Conservation (phyloP, 345 rosid genomes). For the Boechera stricta region DNA sequence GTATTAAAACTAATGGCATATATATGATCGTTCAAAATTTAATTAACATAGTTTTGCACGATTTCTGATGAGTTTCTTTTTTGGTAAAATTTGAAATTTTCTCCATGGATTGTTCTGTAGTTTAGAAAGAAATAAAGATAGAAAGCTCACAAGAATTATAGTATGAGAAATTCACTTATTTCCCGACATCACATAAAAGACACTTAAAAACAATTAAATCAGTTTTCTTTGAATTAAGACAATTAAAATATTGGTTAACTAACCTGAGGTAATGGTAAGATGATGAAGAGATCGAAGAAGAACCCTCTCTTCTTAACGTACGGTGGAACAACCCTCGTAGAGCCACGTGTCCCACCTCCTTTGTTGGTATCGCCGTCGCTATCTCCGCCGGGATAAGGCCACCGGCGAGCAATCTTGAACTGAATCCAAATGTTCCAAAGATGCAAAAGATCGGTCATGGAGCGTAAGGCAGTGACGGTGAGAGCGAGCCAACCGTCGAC, state of each 20-base stretch:
- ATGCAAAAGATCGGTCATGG: slow-evolving; percentile 88
- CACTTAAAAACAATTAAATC: neutral
- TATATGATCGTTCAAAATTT: neutral
- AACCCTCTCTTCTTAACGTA: slow-evolving; percentile 72
- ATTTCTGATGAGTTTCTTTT: neutral
- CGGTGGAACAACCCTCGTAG: slow-evolving; percentile 43
- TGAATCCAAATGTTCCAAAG: slow-evolving; percentile 92
- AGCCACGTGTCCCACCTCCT: slow-evolving; percentile 35
- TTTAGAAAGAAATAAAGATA: neutral
- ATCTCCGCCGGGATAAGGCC: slow-evolving; percentile 41
- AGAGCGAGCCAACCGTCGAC: slow-evolving; percentile 94
- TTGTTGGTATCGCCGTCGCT: slow-evolving; percentile 32
- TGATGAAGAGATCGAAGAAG: slow-evolving; percentile 83
- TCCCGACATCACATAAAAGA: neutral
- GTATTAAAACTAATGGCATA: neutral
- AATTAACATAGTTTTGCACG: neutral
- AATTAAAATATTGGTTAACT: slow-evolving; percentile 10
- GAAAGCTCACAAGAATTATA: neutral
- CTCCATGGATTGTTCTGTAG: neutral
- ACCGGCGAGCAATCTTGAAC: slow-evolving; percentile 59
- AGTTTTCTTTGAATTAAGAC: neutral
- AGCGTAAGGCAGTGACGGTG: slow-evolving; percentile 88
- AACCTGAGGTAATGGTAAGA: slow-evolving; percentile 94
- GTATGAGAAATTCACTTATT: neutral
- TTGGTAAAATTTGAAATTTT: neutral